Evolutionary conservation across 495 filamentous ascomycete genomes (phyloP), one percentile per base, ranked within the genome.

Genomic region (Antarctomyces pellizariae): DNA sequence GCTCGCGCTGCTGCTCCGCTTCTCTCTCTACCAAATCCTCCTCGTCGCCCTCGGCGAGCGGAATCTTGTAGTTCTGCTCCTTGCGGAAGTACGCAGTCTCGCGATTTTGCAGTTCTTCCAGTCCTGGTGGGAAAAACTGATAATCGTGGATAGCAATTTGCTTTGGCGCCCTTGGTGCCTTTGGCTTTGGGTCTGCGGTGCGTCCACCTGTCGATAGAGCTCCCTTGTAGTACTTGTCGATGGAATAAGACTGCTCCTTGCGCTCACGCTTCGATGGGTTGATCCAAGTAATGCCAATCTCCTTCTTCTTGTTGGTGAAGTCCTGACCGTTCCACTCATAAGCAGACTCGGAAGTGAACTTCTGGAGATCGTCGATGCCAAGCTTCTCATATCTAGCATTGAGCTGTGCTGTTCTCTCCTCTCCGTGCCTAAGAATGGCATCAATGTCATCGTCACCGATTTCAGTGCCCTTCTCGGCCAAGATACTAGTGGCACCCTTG

Each of bases 251-350:
- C 45, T 91, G 78, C 44, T 99, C 86, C 52, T 95, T 99, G 28
- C 89, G 75, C 52, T 99, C 89, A 39, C 89, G 83, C 57, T 95
- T 99, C 11, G 86, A 70, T 2, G 89, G 89, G 41, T 99, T 92
- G 54, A 99, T 99, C 89, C 89, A 99, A 43, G 59, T 89, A 16
- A 91, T 62, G 19, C 80, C 80, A 33, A 99, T 77, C 22, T 91
- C 84, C 42, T 92, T 93, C 54, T 90, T 91, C 28, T 70, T 66
- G n/a, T 57, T 62, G 4, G 79, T 76, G 39, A 95, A 99, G 39
- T 82, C 77, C 45, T 93, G 70, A 15, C 89, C 89, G 36, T 99
- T 95, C 89, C 89, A 99, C 43, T 95, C 84, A 34, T 99, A 99
- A 0, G 83, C 67, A 77, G 78, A 90, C 37, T 99, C 89, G 0